A percentile compares a stretch with the other conserved stretches of the same genome.
Evolutionary conservation across 208 protist genomes (phyloP).

Genomic region (Wallacemonas sp.): DNA sequence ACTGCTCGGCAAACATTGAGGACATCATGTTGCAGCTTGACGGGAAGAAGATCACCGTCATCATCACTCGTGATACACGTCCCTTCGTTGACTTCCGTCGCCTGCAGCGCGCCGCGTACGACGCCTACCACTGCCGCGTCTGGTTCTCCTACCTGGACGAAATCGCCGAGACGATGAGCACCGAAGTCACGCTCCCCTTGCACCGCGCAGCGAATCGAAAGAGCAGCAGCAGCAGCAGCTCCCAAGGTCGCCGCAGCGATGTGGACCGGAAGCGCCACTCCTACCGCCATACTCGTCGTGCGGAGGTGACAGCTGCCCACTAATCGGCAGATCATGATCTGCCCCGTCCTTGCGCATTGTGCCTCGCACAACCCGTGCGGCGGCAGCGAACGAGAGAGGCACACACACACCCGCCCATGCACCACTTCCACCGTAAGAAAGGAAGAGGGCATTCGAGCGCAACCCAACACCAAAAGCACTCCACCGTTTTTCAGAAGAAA

Average conservation of each 20-base stretch:
- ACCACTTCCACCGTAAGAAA: too few species aligned
- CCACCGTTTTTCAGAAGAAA: background rate
- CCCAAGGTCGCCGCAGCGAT: background rate
- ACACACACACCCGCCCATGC: too few species aligned
- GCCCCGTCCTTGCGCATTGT: too few species aligned
- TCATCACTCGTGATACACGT: conserved; percentile 50
- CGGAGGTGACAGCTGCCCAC: background rate
- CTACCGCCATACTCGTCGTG: background rate
- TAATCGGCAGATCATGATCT: too few species aligned
- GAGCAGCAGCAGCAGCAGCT: background rate
- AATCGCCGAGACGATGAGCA: conserved; percentile 64
- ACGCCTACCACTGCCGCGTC: conserved; percentile 75
- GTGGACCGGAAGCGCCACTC: background rate
- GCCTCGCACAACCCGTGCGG: too few species aligned
- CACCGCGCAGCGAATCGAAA: conserved; percentile 10
- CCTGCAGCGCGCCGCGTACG: conserved; percentile 68
- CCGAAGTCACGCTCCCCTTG: conserved; percentile 34
- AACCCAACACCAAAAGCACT: background rate
- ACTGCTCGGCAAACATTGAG: conserved; percentile 42
- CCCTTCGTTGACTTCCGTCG: conserved; percentile 76
- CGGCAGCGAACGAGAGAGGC: too few species aligned
- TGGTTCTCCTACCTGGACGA: conserved; percentile 85
- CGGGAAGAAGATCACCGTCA: conserved; percentile 73
- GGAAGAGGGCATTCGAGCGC: too few species aligned
- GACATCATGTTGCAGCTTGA: conserved; percentile 81